Base-by-base conservation (phyloP, 108 stramenopile species). In the Nannochloropsis salina region DNA sequence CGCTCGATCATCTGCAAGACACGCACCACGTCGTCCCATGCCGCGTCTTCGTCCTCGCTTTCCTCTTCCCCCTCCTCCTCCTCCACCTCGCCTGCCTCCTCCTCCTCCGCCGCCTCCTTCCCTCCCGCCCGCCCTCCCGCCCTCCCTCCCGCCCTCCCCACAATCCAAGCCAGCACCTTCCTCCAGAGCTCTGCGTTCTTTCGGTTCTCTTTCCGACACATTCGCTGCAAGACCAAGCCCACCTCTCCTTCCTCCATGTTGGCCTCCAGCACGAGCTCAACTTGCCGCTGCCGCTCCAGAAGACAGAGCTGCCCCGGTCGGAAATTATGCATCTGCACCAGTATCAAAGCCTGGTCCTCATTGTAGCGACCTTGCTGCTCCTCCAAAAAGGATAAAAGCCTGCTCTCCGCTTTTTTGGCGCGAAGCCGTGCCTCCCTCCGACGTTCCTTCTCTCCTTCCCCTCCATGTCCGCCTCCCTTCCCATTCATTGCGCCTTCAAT, bases 251-350 rank as follows among this genome's bases (percentile, higher is more conserved):
- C 84, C 42, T 90, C 88, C 31, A 89, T 44, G 86, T 90, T 86
- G 51, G 86, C 83, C 47, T 89, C 86, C 61, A 90, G 41, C 41
- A 90, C 86, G 86, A 89, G 86, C 43, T 89, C 40, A 43, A 90
- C n/a, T 82, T 88, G 87, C 8, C 74, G 42, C 86, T 61, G 84
- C 87, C 82, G 80, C 88, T 91, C 90, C 80, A 86, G 90, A 11
- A 92, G 89, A 83, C 80, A 90, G 11, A 92, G 85, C 83, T 86
- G 89, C 22, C 90, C 91, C 12, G 51, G 47, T 22, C 44, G 51
- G 41, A 91, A 91, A 42, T 84, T 86, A n/a, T 44, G 61, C 85
- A 89, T 85, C 86, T 89, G 89, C 44, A 89, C 89, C 42, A 92
- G 84, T 11, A 92, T 90, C 8, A 91, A 82, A 15, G 91, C 90